Conservation (phyloP, 192 early-diverging fungal species). For the Podila clonocystis region DNA sequence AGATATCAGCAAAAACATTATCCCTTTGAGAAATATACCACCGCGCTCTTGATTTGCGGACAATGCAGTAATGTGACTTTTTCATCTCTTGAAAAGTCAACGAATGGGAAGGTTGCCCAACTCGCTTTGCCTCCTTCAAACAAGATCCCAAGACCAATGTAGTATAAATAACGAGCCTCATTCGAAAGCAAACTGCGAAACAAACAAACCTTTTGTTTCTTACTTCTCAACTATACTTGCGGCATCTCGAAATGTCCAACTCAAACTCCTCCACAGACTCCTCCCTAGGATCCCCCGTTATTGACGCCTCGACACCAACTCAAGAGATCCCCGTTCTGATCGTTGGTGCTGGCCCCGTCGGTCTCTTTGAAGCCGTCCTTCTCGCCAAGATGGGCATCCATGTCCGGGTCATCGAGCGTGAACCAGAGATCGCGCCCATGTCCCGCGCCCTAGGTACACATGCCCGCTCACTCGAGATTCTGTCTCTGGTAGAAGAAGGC, state of each 20-base stretch:
- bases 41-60: too few species aligned
- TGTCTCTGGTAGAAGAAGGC: conserved; percentile 16
- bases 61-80: too few species aligned
- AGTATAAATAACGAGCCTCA: too few species aligned
- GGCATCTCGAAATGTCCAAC: not conserved
- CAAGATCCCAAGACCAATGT: too few species aligned
- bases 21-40: too few species aligned
- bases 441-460: conserved; percentile 42
- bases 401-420: conserved; percentile 35
- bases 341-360: conserved; percentile 34
- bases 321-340: conserved; percentile 31
- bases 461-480: conserved; percentile 36
- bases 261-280: not conserved
- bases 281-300: not conserved
- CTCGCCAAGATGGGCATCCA: conserved; percentile 43
- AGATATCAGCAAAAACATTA: too few species aligned
- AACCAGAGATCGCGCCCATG: conserved; percentile 25
- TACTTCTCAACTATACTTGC: not conserved
- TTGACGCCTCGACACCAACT: too few species aligned
- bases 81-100: too few species aligned
- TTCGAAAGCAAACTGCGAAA: not conserved
- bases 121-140: too few species aligned
- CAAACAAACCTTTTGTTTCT: not conserved
- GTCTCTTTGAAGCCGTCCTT: conserved; percentile 39
- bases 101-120: too few species aligned